These are phyloP conservation scores for Gossypium sturtianum DNA, from an alignment of 345 rosid genomes.

Conservation along the genomic window DNA sequence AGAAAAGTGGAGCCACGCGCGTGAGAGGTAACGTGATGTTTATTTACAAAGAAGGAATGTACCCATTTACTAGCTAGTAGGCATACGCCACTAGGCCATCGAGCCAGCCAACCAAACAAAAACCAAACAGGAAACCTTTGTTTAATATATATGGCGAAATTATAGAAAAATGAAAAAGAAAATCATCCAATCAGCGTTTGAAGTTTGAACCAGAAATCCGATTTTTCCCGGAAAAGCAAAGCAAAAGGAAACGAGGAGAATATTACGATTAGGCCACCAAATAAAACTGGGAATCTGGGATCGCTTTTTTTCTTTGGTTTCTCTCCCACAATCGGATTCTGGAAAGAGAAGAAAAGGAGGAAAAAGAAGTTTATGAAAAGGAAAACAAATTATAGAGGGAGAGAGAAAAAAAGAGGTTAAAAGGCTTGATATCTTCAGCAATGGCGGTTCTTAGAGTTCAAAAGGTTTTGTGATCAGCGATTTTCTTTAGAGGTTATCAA, in stretches of 20 bases:
- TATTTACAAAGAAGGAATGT: not conserved
- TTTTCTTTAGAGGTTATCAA: constrained; percentile 22
- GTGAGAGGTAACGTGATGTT: not conserved
- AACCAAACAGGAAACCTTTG: not conserved
- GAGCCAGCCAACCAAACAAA: not conserved
- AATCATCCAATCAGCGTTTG: constrained; percentile 9
- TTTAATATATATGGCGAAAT: not conserved
- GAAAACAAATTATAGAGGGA: constrained; percentile 21
- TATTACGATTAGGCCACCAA: constrained; percentile 27
- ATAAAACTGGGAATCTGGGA: constrained; percentile 4
- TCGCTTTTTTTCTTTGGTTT: constrained; percentile 2
- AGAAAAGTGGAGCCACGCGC: not conserved
- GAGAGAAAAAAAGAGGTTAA: constrained; percentile 18
- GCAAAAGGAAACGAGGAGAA: not conserved
- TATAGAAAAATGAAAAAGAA: not conserved
- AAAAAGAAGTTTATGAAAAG: not conserved
- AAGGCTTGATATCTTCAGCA: constrained; percentile 26
- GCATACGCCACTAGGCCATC: not conserved
- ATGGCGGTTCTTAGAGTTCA: constrained; percentile 51
- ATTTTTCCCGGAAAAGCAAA: not conserved
- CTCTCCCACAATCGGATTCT: constrained; percentile 27
- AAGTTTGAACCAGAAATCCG: constrained; percentile 7
- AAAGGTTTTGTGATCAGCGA: constrained; percentile 27
- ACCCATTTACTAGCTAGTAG: not conserved
- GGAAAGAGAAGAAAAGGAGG: constrained; percentile 22